Evolutionary conservation across 495 filamentous ascomycete genomes (phyloP), one percentile per base, ranked within the genome.

Genomic region (Talaromyces wortmannii): DNA sequence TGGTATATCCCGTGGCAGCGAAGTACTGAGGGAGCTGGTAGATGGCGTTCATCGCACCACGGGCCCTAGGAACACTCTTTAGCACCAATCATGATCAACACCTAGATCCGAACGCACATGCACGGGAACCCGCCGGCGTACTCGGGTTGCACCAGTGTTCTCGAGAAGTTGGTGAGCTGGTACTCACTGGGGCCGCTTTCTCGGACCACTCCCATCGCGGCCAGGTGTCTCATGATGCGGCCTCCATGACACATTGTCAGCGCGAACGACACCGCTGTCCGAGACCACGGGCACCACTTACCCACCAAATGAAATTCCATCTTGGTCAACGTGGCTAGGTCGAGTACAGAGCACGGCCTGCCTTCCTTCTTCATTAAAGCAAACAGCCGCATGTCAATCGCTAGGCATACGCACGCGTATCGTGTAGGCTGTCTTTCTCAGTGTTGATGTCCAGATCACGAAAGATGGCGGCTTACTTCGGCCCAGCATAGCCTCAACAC

Each of bases 141-240:
- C 31, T 66, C 58, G 15, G 72, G 61, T 11, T 67, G 62, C 6
- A 62, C 63, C 13, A 82, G 58, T 2, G 75, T 61, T 6, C 60
- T 69, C 4, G 71, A 67, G 55, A 81, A 67, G 32, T 69, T 71
- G 13, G 68, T 81, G 0, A 67, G 64, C 2, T 58, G 58, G 59
- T 81, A 83, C 17, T 68, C 67, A 55, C 80, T 67, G 3, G 59
- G 48, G 1, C 67, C 73, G 12, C 66, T 72, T 57, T 82, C 73
- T 6, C 47, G 43, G 43, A 83, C 66, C 40, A 76, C 64, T 6
- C 73, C 75, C 72, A 79, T 78, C 48, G 79, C 73, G 10, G 68
- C 70, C 0, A 82, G 55, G 48, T 83, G 78, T 55, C 71, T 73
- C 53, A 82, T 58, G 31, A 79, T 59, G 6, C 73, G 72, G 16